A percentile compares a stretch with the other conserved stretches of the same genome.
phyloP scores from a whole-genome alignment of 768 basidiomycete genomes.

The Gloeophyllum trabeum region DNA sequence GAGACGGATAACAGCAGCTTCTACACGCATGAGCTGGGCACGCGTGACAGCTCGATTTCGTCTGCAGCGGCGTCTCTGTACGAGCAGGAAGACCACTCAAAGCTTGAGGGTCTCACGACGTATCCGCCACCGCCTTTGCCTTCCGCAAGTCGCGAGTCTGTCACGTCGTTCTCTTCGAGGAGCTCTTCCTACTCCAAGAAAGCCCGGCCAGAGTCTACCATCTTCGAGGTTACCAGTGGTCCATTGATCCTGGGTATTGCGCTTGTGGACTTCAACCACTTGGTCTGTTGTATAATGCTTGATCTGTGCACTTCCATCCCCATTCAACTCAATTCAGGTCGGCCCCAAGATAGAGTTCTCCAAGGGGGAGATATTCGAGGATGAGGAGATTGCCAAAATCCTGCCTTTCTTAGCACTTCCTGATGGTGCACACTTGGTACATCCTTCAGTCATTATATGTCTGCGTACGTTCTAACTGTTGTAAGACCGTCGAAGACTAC shows the following conservation, averaged over 20 bases:
- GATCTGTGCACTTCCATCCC: constrained; percentile 7
- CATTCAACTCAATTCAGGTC: constrained; percentile 35
- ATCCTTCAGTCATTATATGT: constrained; percentile 12
- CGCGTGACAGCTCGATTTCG: constrained; percentile 16
- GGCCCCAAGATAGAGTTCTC: constrained; percentile 88
- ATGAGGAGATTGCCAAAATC: constrained; percentile 77
- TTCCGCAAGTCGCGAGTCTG: constrained; percentile 34
- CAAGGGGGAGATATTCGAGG: constrained; percentile 66
- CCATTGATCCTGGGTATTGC: constrained; percentile 78
- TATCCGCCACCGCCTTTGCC: constrained; percentile 47
- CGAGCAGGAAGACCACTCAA: not conserved
- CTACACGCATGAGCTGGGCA: constrained; percentile 28
- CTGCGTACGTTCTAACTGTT: not conserved
- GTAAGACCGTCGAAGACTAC: constrained; percentile 83
- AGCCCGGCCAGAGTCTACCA: constrained; percentile 67
- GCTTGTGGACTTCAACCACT: constrained; percentile 91
- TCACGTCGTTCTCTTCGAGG: constrained; percentile 53
- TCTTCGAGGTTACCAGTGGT: constrained; percentile 47
- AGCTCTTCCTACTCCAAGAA: constrained; percentile 49
- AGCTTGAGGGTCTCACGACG: constrained; percentile 9
- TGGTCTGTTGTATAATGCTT: too few species aligned
- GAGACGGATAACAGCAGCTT: constrained; percentile 43
- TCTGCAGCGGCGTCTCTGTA: not conserved
- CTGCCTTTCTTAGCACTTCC: constrained; percentile 94
- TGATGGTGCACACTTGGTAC: constrained; percentile 90